A percentile compares a stretch with the other conserved stretches of the same genome.
These are phyloP conservation scores for Talaromyces piceae DNA, from an alignment of 2,329 filamentous ascomycete genomes.

Conservation along the genomic window DNA sequence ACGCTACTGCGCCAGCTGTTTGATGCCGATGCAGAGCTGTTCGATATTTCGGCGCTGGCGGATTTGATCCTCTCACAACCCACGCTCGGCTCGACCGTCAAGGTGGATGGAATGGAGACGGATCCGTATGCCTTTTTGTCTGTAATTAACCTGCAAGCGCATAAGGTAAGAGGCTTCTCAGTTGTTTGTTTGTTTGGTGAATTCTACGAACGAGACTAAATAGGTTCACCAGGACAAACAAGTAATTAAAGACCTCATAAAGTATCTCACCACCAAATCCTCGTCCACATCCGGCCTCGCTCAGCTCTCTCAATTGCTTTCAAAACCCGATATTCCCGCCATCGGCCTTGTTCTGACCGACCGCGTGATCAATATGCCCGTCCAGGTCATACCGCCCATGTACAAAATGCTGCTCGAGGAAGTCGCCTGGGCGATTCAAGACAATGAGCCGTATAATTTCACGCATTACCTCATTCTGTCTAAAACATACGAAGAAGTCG, in stretches of 20 bases:
- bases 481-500: constrained; percentile 86
- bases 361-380: constrained; percentile 92
- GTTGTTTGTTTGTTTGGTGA: background rate
- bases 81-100: constrained; percentile 86
- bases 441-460: constrained; percentile 88
- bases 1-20: constrained; percentile 83
- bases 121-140: constrained; percentile 92
- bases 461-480: constrained; percentile 87
- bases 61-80: constrained; percentile 84
- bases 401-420: constrained; percentile 93
- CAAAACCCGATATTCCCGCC: constrained; percentile 35
- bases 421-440: constrained; percentile 77
- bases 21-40: constrained; percentile 75
- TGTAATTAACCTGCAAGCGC: constrained; percentile 72
- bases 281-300: constrained; percentile 49
- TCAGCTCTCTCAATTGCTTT: constrained; percentile 52
- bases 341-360: constrained; percentile 87
- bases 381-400: constrained; percentile 85
- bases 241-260: constrained; percentile 60
- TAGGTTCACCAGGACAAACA: constrained; percentile 50
- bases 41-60: constrained; percentile 79
- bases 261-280: constrained; percentile 59
- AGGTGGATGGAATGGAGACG: constrained; percentile 88
- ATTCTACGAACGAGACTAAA: background rate
- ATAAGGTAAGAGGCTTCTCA: constrained; percentile 51